Evolutionary conservation across 352 stramenopile species (phyloP).

Genomic region (Phytophthora lateralis): DNA sequence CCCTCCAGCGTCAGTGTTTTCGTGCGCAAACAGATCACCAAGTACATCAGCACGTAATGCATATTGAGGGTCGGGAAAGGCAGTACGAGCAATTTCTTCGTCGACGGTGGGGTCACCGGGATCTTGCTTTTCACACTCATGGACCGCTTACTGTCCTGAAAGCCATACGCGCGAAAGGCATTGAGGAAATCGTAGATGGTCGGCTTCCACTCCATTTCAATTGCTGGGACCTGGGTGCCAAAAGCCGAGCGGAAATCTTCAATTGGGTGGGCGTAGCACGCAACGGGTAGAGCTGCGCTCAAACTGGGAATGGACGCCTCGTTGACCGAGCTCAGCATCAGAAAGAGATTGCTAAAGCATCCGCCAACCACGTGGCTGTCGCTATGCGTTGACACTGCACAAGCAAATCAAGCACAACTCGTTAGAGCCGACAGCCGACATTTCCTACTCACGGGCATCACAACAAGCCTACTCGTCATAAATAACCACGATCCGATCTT

Average conservation of each 20-base stretch:
- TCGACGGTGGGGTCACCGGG: constrained; percentile 36
- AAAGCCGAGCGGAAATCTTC: constrained; percentile 55
- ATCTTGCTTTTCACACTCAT: constrained; percentile 87
- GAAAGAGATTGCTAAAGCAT: constrained; percentile 77
- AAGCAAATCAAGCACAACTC: constrained; percentile 9
- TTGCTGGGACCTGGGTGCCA: constrained; percentile 26
- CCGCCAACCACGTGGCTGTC: constrained; percentile 68
- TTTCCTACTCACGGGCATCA: not conserved
- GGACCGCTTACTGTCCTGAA: constrained; percentile 83
- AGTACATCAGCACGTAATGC: constrained; percentile 77
- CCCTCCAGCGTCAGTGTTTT: constrained; percentile 66
- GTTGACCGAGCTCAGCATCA: constrained; percentile 37
- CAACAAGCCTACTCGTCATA: constrained; percentile 62
- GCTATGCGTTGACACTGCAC: constrained; percentile 75
- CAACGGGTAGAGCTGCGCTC: constrained; percentile 53
- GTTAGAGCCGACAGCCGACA: not conserved
- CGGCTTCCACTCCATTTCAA: constrained; percentile 75
- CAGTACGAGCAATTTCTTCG: constrained; percentile 26
- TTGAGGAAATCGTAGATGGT: constrained; percentile 80
- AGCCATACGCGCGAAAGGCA: constrained; percentile 78
- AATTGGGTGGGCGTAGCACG: constrained; percentile 54
- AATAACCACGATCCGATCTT: constrained; percentile 83
- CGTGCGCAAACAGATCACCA: constrained; percentile 73
- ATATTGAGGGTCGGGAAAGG: constrained; percentile 84
- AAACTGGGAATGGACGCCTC: constrained; percentile 25